A percentile compares a stretch with the other conserved stretches of the same genome.
These are phyloP conservation scores for Paramecium caudatum DNA, from an alignment of 73 alveolate species.

Conservation along the genomic window DNA sequence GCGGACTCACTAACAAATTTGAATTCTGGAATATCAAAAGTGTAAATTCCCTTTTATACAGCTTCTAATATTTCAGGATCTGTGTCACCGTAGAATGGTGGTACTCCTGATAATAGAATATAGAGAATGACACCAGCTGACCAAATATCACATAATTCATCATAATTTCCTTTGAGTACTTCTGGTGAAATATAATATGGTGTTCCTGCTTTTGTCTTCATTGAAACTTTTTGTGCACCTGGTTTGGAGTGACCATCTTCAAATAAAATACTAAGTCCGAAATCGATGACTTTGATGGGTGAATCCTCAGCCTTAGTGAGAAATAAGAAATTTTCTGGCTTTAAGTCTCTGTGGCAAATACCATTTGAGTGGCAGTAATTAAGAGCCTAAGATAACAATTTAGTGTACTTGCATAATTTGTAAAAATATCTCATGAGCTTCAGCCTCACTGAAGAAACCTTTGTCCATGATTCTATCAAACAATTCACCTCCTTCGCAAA, in stretches of 20 bases:
- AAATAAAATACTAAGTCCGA: conserved; percentile 81
- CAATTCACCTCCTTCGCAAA: conserved; percentile 89
- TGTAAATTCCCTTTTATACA: conserved; percentile 78
- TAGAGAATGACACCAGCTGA: conserved; percentile 84
- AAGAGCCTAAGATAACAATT: conserved; percentile 70
- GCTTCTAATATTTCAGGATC: conserved; percentile 81
- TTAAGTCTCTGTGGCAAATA: conserved; percentile 87
- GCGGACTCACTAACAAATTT: conserved; percentile 76
- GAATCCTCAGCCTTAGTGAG: conserved; percentile 76
- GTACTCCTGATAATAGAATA: conserved; percentile 83
- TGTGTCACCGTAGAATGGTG: conserved; percentile 84
- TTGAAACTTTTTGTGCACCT: conserved; percentile 67
- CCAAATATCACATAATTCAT: conserved; percentile 86
- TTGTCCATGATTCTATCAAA: conserved; percentile 81
- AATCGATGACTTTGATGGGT: conserved; percentile 79
- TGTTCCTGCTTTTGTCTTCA: conserved; percentile 82
- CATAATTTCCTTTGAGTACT: conserved; percentile 82
- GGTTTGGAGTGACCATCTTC: conserved; percentile 68
- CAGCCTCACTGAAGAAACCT: conserved; percentile 80
- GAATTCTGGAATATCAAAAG: conserved; percentile 77
- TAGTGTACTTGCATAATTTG: conserved; percentile 76
- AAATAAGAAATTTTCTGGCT: conserved; percentile 86
- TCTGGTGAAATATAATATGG: conserved; percentile 85
- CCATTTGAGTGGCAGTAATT: conserved; percentile 84
- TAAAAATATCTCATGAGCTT: conserved; percentile 76